These are phyloP conservation scores for Canavalia ensiformis DNA, from an alignment of 306 rosid genomes.

Conservation along the genomic window DNA sequence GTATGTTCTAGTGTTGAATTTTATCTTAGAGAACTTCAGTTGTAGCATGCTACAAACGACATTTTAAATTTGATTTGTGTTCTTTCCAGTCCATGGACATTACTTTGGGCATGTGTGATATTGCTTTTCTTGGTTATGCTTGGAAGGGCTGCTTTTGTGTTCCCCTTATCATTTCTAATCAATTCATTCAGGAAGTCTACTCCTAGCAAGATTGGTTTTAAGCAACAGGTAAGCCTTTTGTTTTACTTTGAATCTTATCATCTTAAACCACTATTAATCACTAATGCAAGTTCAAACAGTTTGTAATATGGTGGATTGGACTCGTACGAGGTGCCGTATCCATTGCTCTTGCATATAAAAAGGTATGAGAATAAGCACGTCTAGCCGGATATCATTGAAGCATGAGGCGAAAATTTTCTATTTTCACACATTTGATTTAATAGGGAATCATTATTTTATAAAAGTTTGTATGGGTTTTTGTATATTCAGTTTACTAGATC, in stretches of 20 bases:
- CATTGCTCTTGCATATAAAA: slow-evolving; percentile 68
- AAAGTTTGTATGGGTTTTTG: slow-evolving; percentile 4
- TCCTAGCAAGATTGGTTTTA: slow-evolving; percentile 60
- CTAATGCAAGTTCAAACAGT: slow-evolving; percentile 49
- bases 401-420: not conserved
- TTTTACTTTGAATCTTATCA: slow-evolving; percentile 7
- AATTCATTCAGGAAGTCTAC: slow-evolving; percentile 59
- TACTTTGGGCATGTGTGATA: slow-evolving; percentile 54
- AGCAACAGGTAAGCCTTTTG: slow-evolving; percentile 62
- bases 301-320: slow-evolving; percentile 79
- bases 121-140: slow-evolving; percentile 64
- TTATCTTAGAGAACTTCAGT: slow-evolving; percentile 5
- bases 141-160: slow-evolving; percentile 79
- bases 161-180: slow-evolving; percentile 63
- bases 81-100: slow-evolving; percentile 62
- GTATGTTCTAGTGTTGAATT: not conserved
- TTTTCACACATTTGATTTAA: not conserved
- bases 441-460: slow-evolving; percentile 2
- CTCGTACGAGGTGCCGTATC: slow-evolving; percentile 80
- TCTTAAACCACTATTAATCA: slow-evolving; percentile 9
- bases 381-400: not conserved
- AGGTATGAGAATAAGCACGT: slow-evolving; percentile 52
- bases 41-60: not conserved
- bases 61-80: slow-evolving; percentile 29
- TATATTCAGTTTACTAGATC: slow-evolving; percentile 63